Evolutionary conservation across 2,329 filamentous ascomycete species (phyloP), one percentile per base, ranked within the genome.

Genomic region (Phaeosphaeriaceae sp.): DNA sequence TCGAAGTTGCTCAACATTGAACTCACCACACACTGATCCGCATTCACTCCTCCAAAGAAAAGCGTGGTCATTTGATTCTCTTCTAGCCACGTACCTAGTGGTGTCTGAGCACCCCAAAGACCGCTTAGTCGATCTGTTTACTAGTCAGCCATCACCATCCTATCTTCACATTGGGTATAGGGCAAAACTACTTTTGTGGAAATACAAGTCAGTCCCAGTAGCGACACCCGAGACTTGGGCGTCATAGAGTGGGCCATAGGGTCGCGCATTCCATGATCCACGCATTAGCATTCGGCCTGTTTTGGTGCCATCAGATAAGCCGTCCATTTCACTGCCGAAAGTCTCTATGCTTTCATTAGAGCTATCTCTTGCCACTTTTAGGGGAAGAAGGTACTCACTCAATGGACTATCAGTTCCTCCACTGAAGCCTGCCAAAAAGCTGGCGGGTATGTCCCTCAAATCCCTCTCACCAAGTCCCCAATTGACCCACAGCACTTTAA

Each of bases 41-140:
- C 70, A 60, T 74, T 73, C 38, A 73, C 67, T 23, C 71, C 71
- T 12, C 67, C 66, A 44, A 74, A 73, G 26, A 74, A 61, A 35
- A 71, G 56, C 3, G 70, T 73, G 54, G 70, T 71, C 59, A 73
- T 74, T 30, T 64, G 64, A 38, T 67, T 70, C 46, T 65, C 60
- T 21, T 62, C 50, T 30, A 73, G 51, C 58, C 63, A 73, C 36
- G 66, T 56, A 45, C 71, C 67, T 48, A 73, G 61, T 4, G 65
- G 67, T 44, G 70, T 60, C 33, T 70, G 62, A 7, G 66, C 66
- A 39, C 61, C 64, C 69, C 69, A 73, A 34, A 74, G 56, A 12
- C 68, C 70, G 34, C 64, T 68, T 63, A 72, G 66, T 43, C 70
- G 61, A 34, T 71, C 51, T 58, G 33, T 12, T 17, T 6, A 16